Evolutionary conservation across 2,329 filamentous ascomycete genomes (phyloP).

Genomic region (Fusarium miscanthi): DNA sequence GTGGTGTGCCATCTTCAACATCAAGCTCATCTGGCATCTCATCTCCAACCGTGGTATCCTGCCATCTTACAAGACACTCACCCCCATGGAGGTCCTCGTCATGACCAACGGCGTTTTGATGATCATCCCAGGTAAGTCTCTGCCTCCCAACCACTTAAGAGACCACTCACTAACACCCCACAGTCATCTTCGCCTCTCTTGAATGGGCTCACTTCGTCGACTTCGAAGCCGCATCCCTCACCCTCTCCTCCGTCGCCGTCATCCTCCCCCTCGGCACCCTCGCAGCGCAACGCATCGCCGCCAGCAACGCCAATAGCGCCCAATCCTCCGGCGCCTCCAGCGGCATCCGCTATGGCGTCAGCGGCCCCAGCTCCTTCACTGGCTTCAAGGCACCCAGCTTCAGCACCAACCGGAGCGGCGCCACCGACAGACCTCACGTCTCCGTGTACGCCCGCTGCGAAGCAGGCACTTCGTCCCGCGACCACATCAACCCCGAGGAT

Average conservation of each 20-base stretch:
- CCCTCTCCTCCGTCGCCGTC: slow-evolving; percentile 61
- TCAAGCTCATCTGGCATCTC: slow-evolving; percentile 62
- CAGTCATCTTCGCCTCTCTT: slow-evolving; percentile 64
- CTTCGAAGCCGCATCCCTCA: slow-evolving; percentile 63
- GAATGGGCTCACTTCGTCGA: slow-evolving; percentile 55
- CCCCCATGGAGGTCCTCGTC: slow-evolving; percentile 65
- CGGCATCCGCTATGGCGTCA: slow-evolving; percentile 25
- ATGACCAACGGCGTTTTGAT: slow-evolving; percentile 68
- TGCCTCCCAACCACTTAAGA: not conserved
- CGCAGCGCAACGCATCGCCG: slow-evolving; percentile 59
- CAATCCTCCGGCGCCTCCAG: slow-evolving; percentile 33
- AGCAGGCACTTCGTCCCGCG: slow-evolving; percentile 22
- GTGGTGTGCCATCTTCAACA: slow-evolving; percentile 67
- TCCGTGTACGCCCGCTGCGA: slow-evolving; percentile 45
- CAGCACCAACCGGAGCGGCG: slow-evolving; percentile 24
- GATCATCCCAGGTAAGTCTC: slow-evolving; percentile 62
- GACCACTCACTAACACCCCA: not conserved
- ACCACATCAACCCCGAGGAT: slow-evolving; percentile 44
- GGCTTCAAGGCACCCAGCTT: slow-evolving; percentile 43
- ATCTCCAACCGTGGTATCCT: slow-evolving; percentile 60
- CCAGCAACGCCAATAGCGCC: slow-evolving; percentile 40
- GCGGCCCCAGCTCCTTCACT: slow-evolving; percentile 24
- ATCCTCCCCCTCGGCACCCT: slow-evolving; percentile 65
- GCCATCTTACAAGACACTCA: slow-evolving; percentile 55
- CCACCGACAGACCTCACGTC: slow-evolving; percentile 27